Conservation (phyloP, 371 early-diverging fungal species). For the Zancudomyces culisetae region DNA sequence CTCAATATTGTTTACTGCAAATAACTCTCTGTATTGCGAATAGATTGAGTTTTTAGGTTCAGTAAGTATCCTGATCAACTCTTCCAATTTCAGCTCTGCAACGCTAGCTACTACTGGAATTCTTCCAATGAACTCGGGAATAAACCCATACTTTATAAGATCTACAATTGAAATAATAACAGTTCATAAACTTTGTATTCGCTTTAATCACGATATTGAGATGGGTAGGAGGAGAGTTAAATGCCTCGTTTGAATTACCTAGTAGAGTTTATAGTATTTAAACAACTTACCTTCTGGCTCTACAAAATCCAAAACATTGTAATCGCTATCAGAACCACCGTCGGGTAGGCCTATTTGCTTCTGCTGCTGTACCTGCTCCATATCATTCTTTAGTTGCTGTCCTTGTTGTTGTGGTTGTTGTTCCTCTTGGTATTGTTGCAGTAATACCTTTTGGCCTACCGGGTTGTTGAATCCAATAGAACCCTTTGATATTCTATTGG, state of each 20-base stretch:
- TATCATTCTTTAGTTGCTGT: too few species aligned
- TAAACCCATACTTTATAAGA: conserved; percentile 68
- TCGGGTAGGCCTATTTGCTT: neutral
- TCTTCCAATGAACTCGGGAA: conserved; percentile 81
- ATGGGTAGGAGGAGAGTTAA: neutral
- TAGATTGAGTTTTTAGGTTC: conserved; percentile 72
- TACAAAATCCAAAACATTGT: conserved; percentile 33
- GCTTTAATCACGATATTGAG: neutral
- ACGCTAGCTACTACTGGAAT: conserved; percentile 74
- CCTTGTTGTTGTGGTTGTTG: conserved; percentile 7
- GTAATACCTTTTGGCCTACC: conserved; percentile 10
- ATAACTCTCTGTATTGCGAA: conserved; percentile 61
- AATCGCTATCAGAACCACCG: neutral
- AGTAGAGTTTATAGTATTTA: neutral
- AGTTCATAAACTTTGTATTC: neutral
- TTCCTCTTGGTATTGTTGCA: conserved; percentile 14
- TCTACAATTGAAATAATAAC: conserved; percentile 21
- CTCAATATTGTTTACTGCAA: conserved; percentile 37
- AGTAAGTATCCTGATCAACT: conserved; percentile 54
- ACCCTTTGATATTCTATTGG: conserved; percentile 55
- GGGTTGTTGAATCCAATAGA: conserved; percentile 59
- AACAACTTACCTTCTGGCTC: conserved; percentile 32
- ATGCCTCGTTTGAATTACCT: neutral
- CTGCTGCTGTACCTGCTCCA: neutral
- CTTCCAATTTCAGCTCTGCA: conserved; percentile 39